Evolutionary conservation across 2,329 filamentous ascomycete genomes (phyloP).

Genomic region (Stachybotrys echinatus): DNA sequence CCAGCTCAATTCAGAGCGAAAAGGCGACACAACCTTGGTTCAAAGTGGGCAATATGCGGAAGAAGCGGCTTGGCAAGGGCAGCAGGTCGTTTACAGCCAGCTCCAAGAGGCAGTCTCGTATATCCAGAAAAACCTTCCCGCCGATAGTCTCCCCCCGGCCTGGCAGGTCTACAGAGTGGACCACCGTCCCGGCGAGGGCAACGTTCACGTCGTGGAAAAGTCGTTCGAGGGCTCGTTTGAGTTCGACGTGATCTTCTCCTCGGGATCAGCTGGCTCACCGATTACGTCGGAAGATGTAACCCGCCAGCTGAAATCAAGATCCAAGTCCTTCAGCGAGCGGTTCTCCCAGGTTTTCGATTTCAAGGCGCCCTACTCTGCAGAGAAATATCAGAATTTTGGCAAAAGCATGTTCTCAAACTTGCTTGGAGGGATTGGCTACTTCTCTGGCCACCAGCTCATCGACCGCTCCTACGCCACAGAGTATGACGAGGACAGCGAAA

Average conservation of each 20-base stretch:
- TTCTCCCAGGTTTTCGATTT: conserved; percentile 65
- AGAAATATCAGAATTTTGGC: conserved; percentile 73
- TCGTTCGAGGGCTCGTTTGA: conserved; percentile 85
- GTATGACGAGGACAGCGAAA: conserved; percentile 92
- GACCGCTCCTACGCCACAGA: conserved; percentile 89
- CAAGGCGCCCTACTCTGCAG: conserved; percentile 67
- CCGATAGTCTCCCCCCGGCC: conserved; percentile 71
- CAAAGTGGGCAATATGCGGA: conserved; percentile 62
- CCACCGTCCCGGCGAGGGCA: conserved; percentile 65
- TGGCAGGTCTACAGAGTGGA: conserved; percentile 78
- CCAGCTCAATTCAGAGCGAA: conserved; percentile 60
- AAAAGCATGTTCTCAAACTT: conserved; percentile 93
- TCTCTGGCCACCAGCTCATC: conserved; percentile 81
- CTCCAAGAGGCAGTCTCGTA: conserved; percentile 45
- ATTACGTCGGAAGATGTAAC: conserved; percentile 60
- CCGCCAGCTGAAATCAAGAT: conserved; percentile 60
- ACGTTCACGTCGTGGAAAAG: conserved; percentile 86
- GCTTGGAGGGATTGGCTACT: conserved; percentile 91
- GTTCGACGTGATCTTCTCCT: conserved; percentile 90
- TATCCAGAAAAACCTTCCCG: conserved; percentile 42
- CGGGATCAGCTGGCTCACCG: conserved; percentile 58
- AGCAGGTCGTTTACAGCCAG: conserved; percentile 55
- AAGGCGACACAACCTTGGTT: conserved; percentile 71
- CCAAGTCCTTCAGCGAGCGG: conserved; percentile 64
- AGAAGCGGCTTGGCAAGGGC: conserved; percentile 78